These are phyloP conservation scores for Magnolia changhungtana DNA, from an alignment of 164 flowering plant species.

Conservation along the genomic window DNA sequence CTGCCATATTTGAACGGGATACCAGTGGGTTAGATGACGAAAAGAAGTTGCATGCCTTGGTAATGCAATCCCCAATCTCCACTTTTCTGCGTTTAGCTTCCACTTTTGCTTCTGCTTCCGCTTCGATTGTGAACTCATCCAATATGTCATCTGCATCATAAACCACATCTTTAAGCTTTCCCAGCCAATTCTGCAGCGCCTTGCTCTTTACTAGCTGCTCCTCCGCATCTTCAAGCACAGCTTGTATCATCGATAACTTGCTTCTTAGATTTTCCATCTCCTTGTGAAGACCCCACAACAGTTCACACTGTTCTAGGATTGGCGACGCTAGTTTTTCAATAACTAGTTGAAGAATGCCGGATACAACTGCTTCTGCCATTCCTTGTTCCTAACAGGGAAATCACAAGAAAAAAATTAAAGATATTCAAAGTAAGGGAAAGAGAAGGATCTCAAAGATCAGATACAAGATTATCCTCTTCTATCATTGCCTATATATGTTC, in stretches of 20 bases:
- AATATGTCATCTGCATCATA: conserved; percentile 10
- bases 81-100: background rate
- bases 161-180: conserved; percentile 1
- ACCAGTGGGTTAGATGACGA: background rate
- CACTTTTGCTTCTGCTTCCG: background rate
- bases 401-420: no score
- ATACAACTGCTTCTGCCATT: background rate
- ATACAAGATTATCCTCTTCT: no score
- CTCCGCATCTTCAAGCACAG: conserved; percentile 8
- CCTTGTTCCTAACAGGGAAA: no score
- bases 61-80: background rate
- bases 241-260: background rate
- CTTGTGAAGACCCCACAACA: background rate
- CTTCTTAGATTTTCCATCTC: background rate
- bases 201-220: background rate
- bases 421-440: no score
- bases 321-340: background rate
- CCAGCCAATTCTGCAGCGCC: background rate
- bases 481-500: no score
- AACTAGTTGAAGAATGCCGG: background rate
- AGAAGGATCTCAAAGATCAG: no score
- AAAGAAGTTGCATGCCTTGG: background rate
- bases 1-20: background rate
- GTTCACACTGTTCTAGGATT: background rate
- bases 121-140: background rate